Evolutionary conservation across 2,329 filamentous ascomycete genomes (phyloP).

Genomic region (Alternaria ventricosa): DNA sequence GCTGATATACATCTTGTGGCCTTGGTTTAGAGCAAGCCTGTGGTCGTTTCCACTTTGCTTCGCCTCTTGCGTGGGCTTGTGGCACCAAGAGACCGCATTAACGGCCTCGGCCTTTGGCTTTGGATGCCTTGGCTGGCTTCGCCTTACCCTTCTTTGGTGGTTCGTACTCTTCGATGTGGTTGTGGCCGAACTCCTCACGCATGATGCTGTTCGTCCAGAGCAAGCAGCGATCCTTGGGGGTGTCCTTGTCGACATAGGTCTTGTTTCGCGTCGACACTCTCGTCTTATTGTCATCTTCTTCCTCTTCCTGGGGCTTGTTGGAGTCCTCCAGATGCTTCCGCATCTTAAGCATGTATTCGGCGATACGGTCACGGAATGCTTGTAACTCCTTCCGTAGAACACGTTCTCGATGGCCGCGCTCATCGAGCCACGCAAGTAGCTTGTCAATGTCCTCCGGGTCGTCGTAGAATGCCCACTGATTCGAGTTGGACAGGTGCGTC

Average conservation of each 20-base stretch:
- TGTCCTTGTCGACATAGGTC: conserved; percentile 62
- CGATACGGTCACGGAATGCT: conserved; percentile 76
- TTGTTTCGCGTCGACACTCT: conserved; percentile 70
- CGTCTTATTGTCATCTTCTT: conserved; percentile 55
- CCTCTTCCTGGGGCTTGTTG: conserved; percentile 57
- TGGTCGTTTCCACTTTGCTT: not conserved
- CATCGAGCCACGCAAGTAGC: conserved; percentile 87
- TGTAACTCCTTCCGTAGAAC: conserved; percentile 88
- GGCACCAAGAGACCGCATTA: conserved; percentile 6
- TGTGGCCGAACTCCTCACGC: conserved; percentile 63
- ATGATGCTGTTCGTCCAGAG: conserved; percentile 71
- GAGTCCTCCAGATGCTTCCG: conserved; percentile 70
- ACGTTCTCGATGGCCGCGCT: conserved; percentile 82
- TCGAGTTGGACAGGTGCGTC: conserved; percentile 76
- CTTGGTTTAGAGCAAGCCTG: not conserved
- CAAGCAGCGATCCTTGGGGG: conserved; percentile 63
- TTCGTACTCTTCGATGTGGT: conserved; percentile 63
- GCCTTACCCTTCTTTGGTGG: conserved; percentile 57
- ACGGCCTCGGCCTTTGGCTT: conserved; percentile 36
- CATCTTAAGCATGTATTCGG: conserved; percentile 80
- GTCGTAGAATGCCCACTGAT: conserved; percentile 91
- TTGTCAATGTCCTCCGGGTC: conserved; percentile 78
- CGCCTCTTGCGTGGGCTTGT: conserved; percentile 5
- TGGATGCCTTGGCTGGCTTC: conserved; percentile 37
- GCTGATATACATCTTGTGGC: not conserved